Evolutionary conservation across 2,329 filamentous ascomycete genomes (phyloP).

Genomic region (Scleromitrula shiraiana): DNA sequence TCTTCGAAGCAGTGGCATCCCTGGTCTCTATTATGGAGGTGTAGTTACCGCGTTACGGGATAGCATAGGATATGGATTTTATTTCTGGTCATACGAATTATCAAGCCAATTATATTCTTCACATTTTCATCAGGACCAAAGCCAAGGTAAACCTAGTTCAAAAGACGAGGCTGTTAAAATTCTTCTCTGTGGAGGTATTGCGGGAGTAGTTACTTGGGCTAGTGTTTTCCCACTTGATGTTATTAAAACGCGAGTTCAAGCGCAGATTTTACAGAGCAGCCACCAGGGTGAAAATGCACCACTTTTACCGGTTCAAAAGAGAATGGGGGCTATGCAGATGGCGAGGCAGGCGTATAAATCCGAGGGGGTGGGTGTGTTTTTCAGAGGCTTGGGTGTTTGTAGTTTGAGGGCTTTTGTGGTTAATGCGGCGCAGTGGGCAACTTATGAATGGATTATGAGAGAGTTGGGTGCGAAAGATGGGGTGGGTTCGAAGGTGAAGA

Average conservation of each 20-base stretch:
- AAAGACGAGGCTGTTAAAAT: constrained; percentile 50
- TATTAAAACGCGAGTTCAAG: constrained; percentile 87
- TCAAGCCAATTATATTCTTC: constrained; percentile 42
- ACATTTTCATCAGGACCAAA: not conserved
- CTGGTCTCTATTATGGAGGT: constrained; percentile 75
- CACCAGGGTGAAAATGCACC: constrained; percentile 16
- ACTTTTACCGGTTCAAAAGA: constrained; percentile 28
- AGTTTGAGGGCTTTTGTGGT: constrained; percentile 83
- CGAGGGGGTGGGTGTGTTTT: constrained; percentile 57
- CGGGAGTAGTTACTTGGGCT: constrained; percentile 81
- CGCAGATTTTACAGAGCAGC: constrained; percentile 41
- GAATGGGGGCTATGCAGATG: constrained; percentile 51
- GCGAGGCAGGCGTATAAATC: constrained; percentile 57
- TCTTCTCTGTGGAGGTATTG: constrained; percentile 76
- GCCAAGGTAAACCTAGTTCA: not conserved
- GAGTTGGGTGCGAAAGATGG: constrained; percentile 33
- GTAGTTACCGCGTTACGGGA: constrained; percentile 75
- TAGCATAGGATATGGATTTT: constrained; percentile 91
- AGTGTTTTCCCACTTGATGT: constrained; percentile 89
- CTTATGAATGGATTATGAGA: constrained; percentile 82
- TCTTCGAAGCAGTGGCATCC: constrained; percentile 48
- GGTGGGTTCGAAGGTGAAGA: not conserved
- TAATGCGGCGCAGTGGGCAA: constrained; percentile 87
- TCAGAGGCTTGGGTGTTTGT: constrained; percentile 69
- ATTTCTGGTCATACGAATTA: constrained; percentile 89